These are phyloP conservation scores for Colletotrichum cordylinicola DNA, from an alignment of 2,329 filamentous ascomycete species.

Conservation along the genomic window DNA sequence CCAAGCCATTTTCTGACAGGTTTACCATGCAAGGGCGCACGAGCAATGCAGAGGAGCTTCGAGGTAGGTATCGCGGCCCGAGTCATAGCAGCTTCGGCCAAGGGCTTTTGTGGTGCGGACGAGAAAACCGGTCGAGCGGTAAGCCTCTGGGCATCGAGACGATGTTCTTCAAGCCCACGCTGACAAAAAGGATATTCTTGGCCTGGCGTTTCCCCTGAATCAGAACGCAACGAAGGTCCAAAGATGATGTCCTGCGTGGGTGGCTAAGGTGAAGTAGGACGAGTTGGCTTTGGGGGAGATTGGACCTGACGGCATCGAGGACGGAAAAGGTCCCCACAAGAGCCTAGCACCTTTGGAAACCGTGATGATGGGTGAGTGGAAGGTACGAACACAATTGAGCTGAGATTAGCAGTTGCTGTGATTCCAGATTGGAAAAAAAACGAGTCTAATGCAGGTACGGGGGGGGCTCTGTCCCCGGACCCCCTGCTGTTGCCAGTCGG, in stretches of 20 bases:
- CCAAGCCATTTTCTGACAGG: slow-evolving; percentile 1
- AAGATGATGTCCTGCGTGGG: background rate
- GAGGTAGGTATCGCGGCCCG: background rate
- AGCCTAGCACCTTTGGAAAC: background rate
- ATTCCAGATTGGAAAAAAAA: background rate
- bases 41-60: background rate
- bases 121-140: background rate
- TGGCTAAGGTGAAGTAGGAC: background rate
- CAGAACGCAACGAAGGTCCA: background rate
- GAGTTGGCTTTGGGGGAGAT: background rate
- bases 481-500: background rate
- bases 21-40: background rate
- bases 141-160: background rate
- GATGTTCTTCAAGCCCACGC: background rate
- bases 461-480: background rate
- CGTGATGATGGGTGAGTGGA: background rate
- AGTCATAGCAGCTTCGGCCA: background rate
- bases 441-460: slow-evolving; percentile 14
- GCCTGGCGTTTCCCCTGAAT: background rate
- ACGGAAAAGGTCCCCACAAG: background rate
- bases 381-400: background rate
- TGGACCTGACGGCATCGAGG: background rate
- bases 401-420: background rate
- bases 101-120: background rate
- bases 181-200: background rate